phyloP scores from a whole-genome alignment of 352 stramenopile genomes.

The Pythium rhizo-oryzae region DNA sequence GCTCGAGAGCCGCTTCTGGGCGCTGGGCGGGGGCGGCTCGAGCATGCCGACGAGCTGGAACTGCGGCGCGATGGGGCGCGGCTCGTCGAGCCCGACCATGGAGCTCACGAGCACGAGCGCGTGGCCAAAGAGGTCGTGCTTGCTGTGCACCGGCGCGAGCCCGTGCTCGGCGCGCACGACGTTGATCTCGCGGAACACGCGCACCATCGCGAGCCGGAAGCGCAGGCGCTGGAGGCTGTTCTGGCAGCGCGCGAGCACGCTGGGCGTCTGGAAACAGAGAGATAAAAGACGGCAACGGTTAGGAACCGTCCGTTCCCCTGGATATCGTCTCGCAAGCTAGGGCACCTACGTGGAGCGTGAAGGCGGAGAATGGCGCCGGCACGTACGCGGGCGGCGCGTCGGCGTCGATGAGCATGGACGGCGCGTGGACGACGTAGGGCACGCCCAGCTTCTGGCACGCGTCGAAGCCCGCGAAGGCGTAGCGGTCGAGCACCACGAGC shows the following conservation, averaged over 20 bases:
- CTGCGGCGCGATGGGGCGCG: constrained; percentile 72
- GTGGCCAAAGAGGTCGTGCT: constrained; percentile 56
- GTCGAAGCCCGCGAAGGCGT: constrained; percentile 83
- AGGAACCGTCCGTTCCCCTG: too few species aligned
- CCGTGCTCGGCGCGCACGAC: constrained; percentile 52
- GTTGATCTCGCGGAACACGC: constrained; percentile 72
- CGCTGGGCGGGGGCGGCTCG: constrained; percentile 31
- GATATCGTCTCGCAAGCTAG: too few species aligned
- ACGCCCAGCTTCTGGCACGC: constrained; percentile 58
- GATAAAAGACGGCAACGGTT: too few species aligned
- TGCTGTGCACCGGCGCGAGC: constrained; percentile 50
- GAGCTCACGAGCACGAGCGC: constrained; percentile 82
- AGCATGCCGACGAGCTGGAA: constrained; percentile 79
- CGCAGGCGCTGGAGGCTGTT: constrained; percentile 79
- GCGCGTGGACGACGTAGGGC: constrained; percentile 84
- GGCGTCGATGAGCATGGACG: constrained; percentile 83
- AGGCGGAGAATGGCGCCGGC: constrained; percentile 82
- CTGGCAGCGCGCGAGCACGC: constrained; percentile 75
- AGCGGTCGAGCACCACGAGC: constrained; percentile 77
- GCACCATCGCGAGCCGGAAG: constrained; percentile 66
- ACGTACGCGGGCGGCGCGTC: constrained; percentile 81
- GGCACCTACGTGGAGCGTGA: constrained; percentile 62
- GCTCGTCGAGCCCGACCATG: constrained; percentile 80
- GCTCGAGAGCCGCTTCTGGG: constrained; percentile 10
- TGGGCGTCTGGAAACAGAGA: constrained; percentile 50